Percentiles rank a stretch among this genome's conserved stretches.
These are phyloP conservation scores for Annulohypoxylon stygium DNA, from an alignment of 495 filamentous ascomycete genomes.

Conservation along the genomic window DNA sequence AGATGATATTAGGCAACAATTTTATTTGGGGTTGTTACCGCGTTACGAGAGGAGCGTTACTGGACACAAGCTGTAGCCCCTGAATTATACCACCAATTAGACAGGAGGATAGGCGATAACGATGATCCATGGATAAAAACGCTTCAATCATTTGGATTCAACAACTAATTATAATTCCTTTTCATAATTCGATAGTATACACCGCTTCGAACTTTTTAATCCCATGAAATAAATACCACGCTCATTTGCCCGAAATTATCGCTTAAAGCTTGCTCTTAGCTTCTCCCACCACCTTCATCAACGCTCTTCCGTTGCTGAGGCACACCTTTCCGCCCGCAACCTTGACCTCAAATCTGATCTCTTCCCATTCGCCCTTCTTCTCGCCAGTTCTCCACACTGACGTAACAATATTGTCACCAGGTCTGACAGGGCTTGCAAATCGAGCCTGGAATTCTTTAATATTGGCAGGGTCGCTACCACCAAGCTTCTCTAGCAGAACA, in stretches of 20 bases:
- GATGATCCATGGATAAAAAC: neutral
- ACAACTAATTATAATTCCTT: neutral
- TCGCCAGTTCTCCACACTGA: conserved; percentile 75
- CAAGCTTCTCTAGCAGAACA: conserved; percentile 76
- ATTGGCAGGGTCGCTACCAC: conserved; percentile 80
- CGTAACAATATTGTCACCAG: conserved; percentile 77
- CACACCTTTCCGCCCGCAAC: conserved; percentile 80
- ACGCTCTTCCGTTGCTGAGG: conserved; percentile 84
- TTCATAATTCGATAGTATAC: conserved; percentile 1
- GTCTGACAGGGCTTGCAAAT: conserved; percentile 85
- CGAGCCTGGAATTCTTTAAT: conserved; percentile 88
- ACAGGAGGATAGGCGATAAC: neutral
- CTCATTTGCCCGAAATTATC: conserved; percentile 19
- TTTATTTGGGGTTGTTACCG: conserved; percentile 33
- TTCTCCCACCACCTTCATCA: conserved; percentile 73
- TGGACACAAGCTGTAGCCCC: conserved; percentile 2
- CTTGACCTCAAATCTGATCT: conserved; percentile 81
- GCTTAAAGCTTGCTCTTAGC: conserved; percentile 74
- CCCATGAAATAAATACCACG: neutral
- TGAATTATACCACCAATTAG: conserved; percentile 12
- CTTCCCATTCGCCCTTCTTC: conserved; percentile 78
- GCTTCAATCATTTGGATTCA: conserved; percentile 4
- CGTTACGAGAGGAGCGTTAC: conserved; percentile 29
- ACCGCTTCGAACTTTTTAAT: conserved; percentile 1
- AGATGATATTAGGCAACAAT: conserved; percentile 32